These are phyloP conservation scores for Quercus lobata DNA, from an alignment of 331 rosid species.

Conservation along the genomic window DNA sequence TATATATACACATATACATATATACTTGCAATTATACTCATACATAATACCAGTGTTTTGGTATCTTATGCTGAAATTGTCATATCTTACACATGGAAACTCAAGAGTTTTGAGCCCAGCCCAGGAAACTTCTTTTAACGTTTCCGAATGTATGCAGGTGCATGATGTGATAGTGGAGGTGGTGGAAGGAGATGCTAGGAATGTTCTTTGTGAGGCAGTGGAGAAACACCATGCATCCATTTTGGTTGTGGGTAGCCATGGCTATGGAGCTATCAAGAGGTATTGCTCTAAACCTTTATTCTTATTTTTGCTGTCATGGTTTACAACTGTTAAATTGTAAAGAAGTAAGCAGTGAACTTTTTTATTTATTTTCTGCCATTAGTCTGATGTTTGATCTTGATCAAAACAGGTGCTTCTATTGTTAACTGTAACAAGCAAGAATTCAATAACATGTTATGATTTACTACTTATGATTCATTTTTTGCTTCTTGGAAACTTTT, in stretches of 20 bases:
- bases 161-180: constrained; percentile 5
- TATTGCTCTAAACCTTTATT: background rate
- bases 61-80: background rate
- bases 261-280: constrained; percentile 37
- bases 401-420: background rate
- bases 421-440: background rate
- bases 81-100: background rate
- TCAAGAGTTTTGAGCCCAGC: background rate
- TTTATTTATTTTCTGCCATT: background rate
- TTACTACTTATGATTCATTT: background rate
- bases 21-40: background rate
- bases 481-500: background rate
- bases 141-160: constrained; percentile 5
- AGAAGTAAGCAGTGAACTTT: background rate
- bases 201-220: constrained; percentile 29
- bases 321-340: background rate
- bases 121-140: background rate
- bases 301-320: background rate
- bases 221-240: constrained; percentile 30
- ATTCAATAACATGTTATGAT: background rate
- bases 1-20: background rate
- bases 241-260: constrained; percentile 36
- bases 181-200: constrained; percentile 28
- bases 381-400: background rate
- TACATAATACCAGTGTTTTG: too few relatives aligned